These are phyloP conservation scores for Gautieria morchelliformis DNA, from an alignment of 768 basidiomycete species.

Conservation along the genomic window DNA sequence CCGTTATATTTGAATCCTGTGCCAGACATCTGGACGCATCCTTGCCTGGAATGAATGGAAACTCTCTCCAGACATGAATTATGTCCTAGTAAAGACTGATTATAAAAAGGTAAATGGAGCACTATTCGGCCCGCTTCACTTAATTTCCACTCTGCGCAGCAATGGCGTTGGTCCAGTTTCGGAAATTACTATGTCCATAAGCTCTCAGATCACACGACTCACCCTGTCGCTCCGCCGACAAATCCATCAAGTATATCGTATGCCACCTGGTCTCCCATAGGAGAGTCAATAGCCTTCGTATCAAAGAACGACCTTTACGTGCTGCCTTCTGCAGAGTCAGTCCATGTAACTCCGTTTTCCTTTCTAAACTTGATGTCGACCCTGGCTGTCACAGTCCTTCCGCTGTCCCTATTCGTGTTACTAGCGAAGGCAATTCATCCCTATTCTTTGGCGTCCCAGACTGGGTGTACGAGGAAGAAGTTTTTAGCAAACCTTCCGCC, in stretches of 20 bases:
- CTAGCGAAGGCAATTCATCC: slow-evolving; percentile 67
- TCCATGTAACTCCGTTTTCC: slow-evolving; percentile 1
- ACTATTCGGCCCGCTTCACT: background rate
- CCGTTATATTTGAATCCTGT: background rate
- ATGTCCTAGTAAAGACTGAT: slow-evolving; percentile 74
- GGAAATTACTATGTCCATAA: slow-evolving; percentile 93
- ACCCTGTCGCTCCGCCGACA: slow-evolving; percentile 59
- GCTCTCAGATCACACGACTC: slow-evolving; percentile 56
- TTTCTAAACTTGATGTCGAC: background rate
- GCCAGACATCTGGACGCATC: slow-evolving; percentile 44
- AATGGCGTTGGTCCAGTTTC: slow-evolving; percentile 90
- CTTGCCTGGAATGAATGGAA: slow-evolving; percentile 58
- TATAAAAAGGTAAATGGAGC: slow-evolving; percentile 47
- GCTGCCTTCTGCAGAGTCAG: slow-evolving; percentile 56
- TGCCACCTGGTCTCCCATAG: slow-evolving; percentile 83
- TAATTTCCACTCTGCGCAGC: slow-evolving; percentile 31
- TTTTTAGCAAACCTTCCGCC: slow-evolving; percentile 61
- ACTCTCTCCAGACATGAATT: slow-evolving; percentile 85
- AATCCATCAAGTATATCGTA: slow-evolving; percentile 66
- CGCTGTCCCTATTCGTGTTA: slow-evolving; percentile 59
- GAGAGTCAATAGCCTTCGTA: slow-evolving; percentile 81
- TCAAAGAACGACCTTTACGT: slow-evolving; percentile 84
- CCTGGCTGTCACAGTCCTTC: slow-evolving; percentile 20
- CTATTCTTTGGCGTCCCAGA: slow-evolving; percentile 93
- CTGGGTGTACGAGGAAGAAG: slow-evolving; percentile 97